phyloP scores from a whole-genome alignment of 345 rosid genomes.

The Citrus mangshanensis region DNA sequence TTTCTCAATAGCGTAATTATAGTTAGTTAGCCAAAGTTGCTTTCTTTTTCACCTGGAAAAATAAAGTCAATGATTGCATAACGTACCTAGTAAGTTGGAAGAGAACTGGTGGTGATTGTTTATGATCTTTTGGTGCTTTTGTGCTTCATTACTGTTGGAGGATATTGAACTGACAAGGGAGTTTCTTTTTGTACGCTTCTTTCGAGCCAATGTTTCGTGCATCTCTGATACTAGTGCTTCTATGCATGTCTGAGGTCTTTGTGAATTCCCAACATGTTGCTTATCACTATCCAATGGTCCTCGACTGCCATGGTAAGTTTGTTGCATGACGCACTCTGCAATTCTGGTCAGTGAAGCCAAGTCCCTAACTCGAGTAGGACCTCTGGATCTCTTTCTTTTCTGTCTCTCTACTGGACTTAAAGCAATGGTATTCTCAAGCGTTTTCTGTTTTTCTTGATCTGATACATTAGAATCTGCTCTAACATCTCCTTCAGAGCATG shows the following conservation, averaged over 20 bases:
- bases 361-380: slow-evolving; percentile 38
- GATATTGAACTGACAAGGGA: slow-evolving; percentile 26
- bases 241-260: slow-evolving; percentile 23
- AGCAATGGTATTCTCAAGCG: slow-evolving; percentile 20
- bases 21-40: neutral
- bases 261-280: slow-evolving; percentile 17
- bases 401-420: slow-evolving; percentile 32
- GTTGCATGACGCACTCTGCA: slow-evolving; percentile 16
- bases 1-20: neutral
- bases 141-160: slow-evolving; percentile 20
- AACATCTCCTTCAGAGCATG: slow-evolving; percentile 9
- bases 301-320: slow-evolving; percentile 19
- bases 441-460: slow-evolving; percentile 31
- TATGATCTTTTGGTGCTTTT: slow-evolving; percentile 32
- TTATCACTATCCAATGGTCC: slow-evolving; percentile 15
- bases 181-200: slow-evolving; percentile 49
- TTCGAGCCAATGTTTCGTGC: slow-evolving; percentile 34
- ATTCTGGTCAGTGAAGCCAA: slow-evolving; percentile 39
- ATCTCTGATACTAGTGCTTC: slow-evolving; percentile 36
- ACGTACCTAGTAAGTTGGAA: slow-evolving; percentile 44
- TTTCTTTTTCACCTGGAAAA: neutral
- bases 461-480: slow-evolving; percentile 15
- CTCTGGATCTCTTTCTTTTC: slow-evolving; percentile 56
- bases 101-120: slow-evolving; percentile 24
- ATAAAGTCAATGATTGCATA: neutral